Base-by-base conservation (phyloP, 352 stramenopile genomes). In the Globisporangium ultimum region DNA sequence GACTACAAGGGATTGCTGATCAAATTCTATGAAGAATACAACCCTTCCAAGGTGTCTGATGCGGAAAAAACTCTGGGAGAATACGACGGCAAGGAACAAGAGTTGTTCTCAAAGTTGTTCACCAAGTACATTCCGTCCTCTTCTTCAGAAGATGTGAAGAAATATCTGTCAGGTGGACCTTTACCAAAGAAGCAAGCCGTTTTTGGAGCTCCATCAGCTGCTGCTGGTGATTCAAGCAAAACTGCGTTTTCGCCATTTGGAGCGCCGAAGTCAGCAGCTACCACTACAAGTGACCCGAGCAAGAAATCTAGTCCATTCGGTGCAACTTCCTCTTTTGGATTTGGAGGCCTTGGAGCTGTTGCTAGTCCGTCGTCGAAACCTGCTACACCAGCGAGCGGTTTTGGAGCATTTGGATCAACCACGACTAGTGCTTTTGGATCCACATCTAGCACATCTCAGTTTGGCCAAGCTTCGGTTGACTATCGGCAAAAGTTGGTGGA, bases 401-500 rank as follows among this genome's bases (percentile, higher is more conserved):
- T 58, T 53, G 52, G 55, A 55, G 50, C 52, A 9, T 66, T 71
- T 40, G 68, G 63, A 0, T 74, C 56, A 7, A 54, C 60, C 12
- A 45, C 36, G 45, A 6, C 48, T 15, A 6, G 24, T 20, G 10
- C 48, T 57, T 21, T 34, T 46, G 36, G 48, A 41, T 61, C 60
- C 52, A 66, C 46, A 7, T 41, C 62, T 18, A 28, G 60, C 7
- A 52, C 69, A 20, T 53, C 62, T 2, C 61, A 67, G 17, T 89
- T 89, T 42, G 68, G 77, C 0, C 67, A 72, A 11, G 58, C 73
- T 54, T 54, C 74, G 2, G 66, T 80, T 4, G 71, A 87, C 55
- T 84, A 89, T 52, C 78, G 71, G 21, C 74, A 90, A 48, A 73
- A 74, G 45, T 49, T 98, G 21, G 72, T 93, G 41, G 85, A 84